phyloP scores from a whole-genome alignment of 495 filamentous ascomycete genomes.

The Xylaria flabelliformis region DNA sequence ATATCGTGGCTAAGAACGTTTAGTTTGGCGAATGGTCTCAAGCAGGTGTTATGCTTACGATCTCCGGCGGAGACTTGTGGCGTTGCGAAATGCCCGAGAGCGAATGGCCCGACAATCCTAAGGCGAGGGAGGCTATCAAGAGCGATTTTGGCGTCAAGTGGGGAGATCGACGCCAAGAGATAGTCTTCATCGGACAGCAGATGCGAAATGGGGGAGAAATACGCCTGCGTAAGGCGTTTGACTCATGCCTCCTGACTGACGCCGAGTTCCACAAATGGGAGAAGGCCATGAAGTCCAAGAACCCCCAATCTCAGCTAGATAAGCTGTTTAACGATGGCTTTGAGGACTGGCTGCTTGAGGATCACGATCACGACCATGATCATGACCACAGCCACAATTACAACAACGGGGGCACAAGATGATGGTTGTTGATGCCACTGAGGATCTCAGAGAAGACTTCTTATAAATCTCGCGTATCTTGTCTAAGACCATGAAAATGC shows the following conservation, averaged over 20 bases:
- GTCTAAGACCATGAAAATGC: background rate
- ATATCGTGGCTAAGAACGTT: constrained; percentile 4
- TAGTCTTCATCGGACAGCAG: constrained; percentile 65
- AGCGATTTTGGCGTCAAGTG: constrained; percentile 51
- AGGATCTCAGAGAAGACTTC: background rate
- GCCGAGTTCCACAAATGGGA: constrained; percentile 59
- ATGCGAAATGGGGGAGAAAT: constrained; percentile 44
- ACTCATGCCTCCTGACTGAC: constrained; percentile 58
- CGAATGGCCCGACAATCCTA: constrained; percentile 43
- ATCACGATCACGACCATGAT: constrained; percentile 40
- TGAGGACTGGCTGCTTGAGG: constrained; percentile 61
- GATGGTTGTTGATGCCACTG: background rate
- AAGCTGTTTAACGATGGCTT: constrained; percentile 62
- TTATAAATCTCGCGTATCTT: background rate
- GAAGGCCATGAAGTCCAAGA: constrained; percentile 53
- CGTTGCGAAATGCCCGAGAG: constrained; percentile 56
- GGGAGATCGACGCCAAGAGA: constrained; percentile 65
- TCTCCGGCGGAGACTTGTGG: constrained; percentile 60
- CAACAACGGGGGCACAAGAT: background rate
- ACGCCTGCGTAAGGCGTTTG: constrained; percentile 50
- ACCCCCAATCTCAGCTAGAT: constrained; percentile 46
- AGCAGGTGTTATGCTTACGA: constrained; percentile 64
- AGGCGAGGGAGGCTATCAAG: constrained; percentile 30
- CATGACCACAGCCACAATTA: constrained; percentile 21
- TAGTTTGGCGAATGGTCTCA: constrained; percentile 64